phyloP scores from a whole-genome alignment of 352 stramenopile genomes.

The Pilasporangium apinafurcum region DNA sequence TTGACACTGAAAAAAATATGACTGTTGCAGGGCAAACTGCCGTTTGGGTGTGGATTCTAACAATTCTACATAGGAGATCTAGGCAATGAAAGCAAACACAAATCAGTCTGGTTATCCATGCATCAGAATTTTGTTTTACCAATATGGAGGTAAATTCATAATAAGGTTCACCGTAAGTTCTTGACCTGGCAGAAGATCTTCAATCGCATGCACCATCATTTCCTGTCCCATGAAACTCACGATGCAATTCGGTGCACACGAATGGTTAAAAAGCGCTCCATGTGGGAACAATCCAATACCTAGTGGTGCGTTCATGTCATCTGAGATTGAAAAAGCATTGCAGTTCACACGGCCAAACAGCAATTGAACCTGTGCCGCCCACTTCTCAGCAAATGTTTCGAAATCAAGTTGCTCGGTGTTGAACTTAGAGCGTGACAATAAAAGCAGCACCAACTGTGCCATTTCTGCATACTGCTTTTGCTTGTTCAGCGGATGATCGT shows the following conservation, averaged over 20 bases:
- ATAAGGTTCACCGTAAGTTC: conserved; percentile 67
- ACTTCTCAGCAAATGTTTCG: conserved; percentile 16
- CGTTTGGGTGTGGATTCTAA: conserved; percentile 34
- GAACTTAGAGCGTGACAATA: conserved; percentile 43
- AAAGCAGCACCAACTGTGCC: conserved; percentile 44
- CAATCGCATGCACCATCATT: conserved; percentile 43
- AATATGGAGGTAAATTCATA: too few species aligned
- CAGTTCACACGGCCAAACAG: conserved; percentile 73
- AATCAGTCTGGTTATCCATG: not conserved
- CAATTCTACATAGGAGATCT: conserved; percentile 70
- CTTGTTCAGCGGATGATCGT: conserved; percentile 32
- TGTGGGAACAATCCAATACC: conserved; percentile 61
- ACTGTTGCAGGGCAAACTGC: conserved; percentile 25
- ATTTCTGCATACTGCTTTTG: conserved; percentile 43
- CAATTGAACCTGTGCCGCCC: conserved; percentile 28
- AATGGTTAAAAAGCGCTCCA: conserved; percentile 70
- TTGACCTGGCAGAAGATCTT: conserved; percentile 26
- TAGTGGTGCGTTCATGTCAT: conserved; percentile 32
- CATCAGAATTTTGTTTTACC: not conserved
- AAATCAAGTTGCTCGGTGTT: conserved; percentile 10
- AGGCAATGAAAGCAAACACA: not conserved
- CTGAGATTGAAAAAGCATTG: conserved; percentile 72
- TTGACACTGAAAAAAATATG: conserved; percentile 68
- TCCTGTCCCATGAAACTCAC: conserved; percentile 46
- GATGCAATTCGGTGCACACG: conserved; percentile 66